Evolutionary conservation across 1,284 basidiomycete species (phyloP).

Genomic region (Kwoniella shivajii): DNA sequence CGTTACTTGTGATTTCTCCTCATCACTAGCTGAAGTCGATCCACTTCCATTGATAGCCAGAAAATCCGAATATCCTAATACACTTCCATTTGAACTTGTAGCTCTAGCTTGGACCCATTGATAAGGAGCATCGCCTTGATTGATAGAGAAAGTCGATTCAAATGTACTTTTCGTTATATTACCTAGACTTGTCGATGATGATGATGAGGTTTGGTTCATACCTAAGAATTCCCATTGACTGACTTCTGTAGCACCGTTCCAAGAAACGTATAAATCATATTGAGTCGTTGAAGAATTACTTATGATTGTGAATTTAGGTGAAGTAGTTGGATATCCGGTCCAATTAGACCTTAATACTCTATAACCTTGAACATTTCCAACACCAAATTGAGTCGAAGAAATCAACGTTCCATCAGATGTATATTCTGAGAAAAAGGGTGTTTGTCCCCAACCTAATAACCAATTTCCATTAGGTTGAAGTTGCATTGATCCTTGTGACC

Average conservation of each 20-base stretch:
- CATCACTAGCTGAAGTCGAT: background rate
- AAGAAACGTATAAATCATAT: slow-evolving; percentile 27
- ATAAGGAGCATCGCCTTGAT: background rate
- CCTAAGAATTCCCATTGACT: slow-evolving; percentile 26
- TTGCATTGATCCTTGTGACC: slow-evolving; percentile 38
- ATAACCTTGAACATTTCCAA: slow-evolving; percentile 37
- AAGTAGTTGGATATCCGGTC: slow-evolving; percentile 32
- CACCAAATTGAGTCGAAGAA: slow-evolving; percentile 40
- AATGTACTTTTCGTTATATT: slow-evolving; percentile 21
- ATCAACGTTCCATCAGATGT: slow-evolving; percentile 28
- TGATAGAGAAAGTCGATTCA: slow-evolving; percentile 26
- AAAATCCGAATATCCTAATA: slow-evolving; percentile 8
- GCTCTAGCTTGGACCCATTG: slow-evolving; percentile 8
- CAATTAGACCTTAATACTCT: slow-evolving; percentile 33
- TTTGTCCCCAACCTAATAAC: slow-evolving; percentile 30
- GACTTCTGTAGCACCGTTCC: slow-evolving; percentile 50
- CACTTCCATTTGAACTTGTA: slow-evolving; percentile 8
- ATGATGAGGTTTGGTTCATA: slow-evolving; percentile 6
- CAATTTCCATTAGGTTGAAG: slow-evolving; percentile 26
- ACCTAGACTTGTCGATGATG: background rate
- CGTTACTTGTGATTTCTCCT: background rate
- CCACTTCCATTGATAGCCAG: background rate
- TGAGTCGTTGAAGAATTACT: background rate
- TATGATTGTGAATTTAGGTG: slow-evolving; percentile 23
- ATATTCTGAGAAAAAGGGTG: slow-evolving; percentile 32